A percentile compares a stretch with the other conserved stretches of the same genome.
Evolutionary conservation across 2,329 filamentous ascomycete genomes (phyloP).

Genomic region (Fusarium dimerum): DNA sequence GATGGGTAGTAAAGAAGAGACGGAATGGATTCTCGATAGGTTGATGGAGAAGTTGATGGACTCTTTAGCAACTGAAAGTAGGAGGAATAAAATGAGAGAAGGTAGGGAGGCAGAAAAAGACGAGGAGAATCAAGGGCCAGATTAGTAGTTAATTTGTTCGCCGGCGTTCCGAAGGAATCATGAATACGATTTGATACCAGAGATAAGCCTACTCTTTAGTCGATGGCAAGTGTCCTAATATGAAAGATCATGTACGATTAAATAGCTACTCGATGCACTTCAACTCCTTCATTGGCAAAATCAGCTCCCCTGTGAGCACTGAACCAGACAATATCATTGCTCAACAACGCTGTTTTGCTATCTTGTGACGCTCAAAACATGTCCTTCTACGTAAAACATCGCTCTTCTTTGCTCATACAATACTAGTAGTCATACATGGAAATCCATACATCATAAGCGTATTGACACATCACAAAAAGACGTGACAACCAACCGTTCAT

Average conservation of each 20-base stretch:
- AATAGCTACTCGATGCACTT: neutral
- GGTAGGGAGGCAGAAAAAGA: neutral
- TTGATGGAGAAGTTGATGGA: conserved; percentile 55
- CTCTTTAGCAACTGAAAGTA: conserved; percentile 27
- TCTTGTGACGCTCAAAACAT: neutral
- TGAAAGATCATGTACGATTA: no score
- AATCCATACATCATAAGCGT: neutral
- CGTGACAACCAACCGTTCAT: neutral
- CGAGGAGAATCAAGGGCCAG: neutral
- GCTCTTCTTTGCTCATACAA: neutral
- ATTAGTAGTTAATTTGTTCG: neutral
- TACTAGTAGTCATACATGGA: conserved; percentile 10
- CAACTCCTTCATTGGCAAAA: neutral
- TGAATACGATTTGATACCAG: conserved; percentile 2
- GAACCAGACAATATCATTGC: neutral
- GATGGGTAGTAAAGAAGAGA: conserved; percentile 68
- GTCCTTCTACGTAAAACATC: neutral
- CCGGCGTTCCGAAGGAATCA: neutral
- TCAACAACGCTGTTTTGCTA: neutral
- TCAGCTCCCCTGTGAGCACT: neutral
- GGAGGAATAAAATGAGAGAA: conserved; percentile 10
- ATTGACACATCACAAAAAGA: neutral
- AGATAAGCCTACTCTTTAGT: neutral
- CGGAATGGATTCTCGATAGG: conserved; percentile 72
- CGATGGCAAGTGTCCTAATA: no score